Conservation (phyloP, 1,284 basidiomycete species). For the Rhodotorula sp. region DNA sequence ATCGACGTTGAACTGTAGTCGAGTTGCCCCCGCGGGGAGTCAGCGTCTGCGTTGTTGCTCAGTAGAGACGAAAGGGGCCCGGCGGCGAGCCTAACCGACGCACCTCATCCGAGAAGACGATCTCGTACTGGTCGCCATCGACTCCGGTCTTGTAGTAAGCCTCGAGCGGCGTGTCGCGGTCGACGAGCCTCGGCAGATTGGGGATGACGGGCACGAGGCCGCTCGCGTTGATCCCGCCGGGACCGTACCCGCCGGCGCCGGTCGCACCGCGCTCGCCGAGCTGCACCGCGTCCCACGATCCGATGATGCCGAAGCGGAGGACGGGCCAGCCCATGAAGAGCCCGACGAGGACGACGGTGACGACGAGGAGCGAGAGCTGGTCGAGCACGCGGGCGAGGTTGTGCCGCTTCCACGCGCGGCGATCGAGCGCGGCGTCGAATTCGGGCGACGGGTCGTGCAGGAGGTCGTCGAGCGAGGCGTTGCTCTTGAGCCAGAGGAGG, state of each 20-base stretch:
- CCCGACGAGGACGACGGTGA: slow-evolving; percentile 36
- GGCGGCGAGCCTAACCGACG: background rate
- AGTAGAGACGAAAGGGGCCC: background rate
- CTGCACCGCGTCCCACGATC: background rate
- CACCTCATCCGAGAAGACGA: slow-evolving; percentile 77
- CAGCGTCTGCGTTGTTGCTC: background rate
- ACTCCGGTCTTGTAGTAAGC: slow-evolving; percentile 38
- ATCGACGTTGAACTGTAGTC: slow-evolving; percentile 73
- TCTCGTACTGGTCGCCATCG: slow-evolving; percentile 46
- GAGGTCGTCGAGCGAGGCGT: slow-evolving; percentile 54
- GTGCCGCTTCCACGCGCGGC: background rate
- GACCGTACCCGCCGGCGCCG: background rate
- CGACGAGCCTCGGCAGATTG: slow-evolving; percentile 46
- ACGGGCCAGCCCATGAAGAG: slow-evolving; percentile 45
- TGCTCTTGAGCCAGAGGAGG: background rate
- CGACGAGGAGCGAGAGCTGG: slow-evolving; percentile 25
- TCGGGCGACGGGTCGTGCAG: slow-evolving; percentile 57
- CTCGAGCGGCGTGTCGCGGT: slow-evolving; percentile 50
- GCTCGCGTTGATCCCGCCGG: slow-evolving; percentile 36
- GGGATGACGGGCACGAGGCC: slow-evolving; percentile 45
- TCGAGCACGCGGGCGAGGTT: slow-evolving; percentile 39
- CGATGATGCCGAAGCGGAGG: slow-evolving; percentile 16
- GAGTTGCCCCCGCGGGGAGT: no score
- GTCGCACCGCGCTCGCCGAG: background rate
- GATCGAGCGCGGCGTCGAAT: slow-evolving; percentile 4